Evolutionary conservation across 495 filamentous ascomycete species (phyloP).

Genomic region (Penicillium taxi): DNA sequence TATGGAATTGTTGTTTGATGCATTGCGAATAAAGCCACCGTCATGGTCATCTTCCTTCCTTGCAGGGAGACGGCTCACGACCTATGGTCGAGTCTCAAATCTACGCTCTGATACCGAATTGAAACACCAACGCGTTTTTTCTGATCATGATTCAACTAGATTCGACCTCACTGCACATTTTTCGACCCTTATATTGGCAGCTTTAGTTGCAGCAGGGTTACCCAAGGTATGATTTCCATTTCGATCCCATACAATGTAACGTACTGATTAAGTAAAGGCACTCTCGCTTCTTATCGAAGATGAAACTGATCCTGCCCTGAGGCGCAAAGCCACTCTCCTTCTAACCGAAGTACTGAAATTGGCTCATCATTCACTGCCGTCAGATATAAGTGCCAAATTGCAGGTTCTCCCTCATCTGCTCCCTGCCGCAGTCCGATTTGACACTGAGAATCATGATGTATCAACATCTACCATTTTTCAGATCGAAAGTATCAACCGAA

Average conservation of each 20-base stretch:
- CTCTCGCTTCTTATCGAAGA: constrained; percentile 61
- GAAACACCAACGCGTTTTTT: constrained; percentile 28
- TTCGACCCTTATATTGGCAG: constrained; percentile 78
- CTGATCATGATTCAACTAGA: constrained; percentile 58
- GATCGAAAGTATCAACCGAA: constrained; percentile 93
- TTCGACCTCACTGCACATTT: constrained; percentile 89
- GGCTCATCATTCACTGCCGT: constrained; percentile 75
- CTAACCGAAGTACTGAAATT: constrained; percentile 87
- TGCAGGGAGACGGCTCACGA: constrained; percentile 85
- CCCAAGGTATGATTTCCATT: constrained; percentile 47
- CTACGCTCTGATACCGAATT: constrained; percentile 58
- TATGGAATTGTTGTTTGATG: constrained; percentile 81
- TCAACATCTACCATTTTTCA: constrained; percentile 89
- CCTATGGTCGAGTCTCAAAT: constrained; percentile 86
- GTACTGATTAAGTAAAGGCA: constrained; percentile 33
- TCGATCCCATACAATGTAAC: neutral
- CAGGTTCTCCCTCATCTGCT: constrained; percentile 83
- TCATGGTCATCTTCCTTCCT: constrained; percentile 96
- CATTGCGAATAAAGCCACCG: constrained; percentile 87
- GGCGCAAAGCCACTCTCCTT: constrained; percentile 81
- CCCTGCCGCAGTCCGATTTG: constrained; percentile 61
- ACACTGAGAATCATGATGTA: constrained; percentile 61
- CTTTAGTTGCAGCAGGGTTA: constrained; percentile 76
- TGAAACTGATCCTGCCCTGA: constrained; percentile 62
- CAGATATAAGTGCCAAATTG: constrained; percentile 64